Base-by-base conservation (phyloP, 192 early-diverging fungal genomes). In the Umbelopsis isabellina region DNA sequence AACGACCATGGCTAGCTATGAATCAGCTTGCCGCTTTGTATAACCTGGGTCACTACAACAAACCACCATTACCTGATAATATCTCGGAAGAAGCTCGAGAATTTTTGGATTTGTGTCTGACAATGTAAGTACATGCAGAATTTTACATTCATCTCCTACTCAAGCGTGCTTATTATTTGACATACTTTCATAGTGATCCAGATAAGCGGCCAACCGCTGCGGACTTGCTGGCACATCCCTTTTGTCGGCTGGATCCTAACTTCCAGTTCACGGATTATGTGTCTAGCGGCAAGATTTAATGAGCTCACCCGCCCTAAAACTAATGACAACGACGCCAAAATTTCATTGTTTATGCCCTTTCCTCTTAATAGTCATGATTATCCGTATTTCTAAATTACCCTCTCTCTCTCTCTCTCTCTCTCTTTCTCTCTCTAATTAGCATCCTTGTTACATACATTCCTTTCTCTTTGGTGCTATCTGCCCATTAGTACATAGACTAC, bases 101-200 rank as follows among this genome's bases (percentile, higher is more conserved):
- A 13, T 97, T 98, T 77, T 78, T 96, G 46, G 78, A 86, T 20
- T 49, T 75, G 44, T 94, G 93, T 69, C 95, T 97, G 78, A 85
- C 73, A 21, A 87, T 89, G 82, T 91, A 85, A 83, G 86, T 80
- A 11, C 9, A 18, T 25, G 2, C 5, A 25, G n/a, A 30, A 30
- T 30, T 30, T 2, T 30, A 30, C 27, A 2, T 30, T 30, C 1
- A 30, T 30, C 37, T 41, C 37, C 37, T 1, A 41, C 7, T 35
- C 37, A 49, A 12, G 41, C 9, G 15, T 18, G 45, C 18, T 64
- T 45, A 30, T 50, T 25, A 66, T 48, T 48, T 13, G 18, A 70
- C 27, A 73, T 71, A 64, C 18, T 68, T 30, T 27, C 61, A 51
- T 16, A 89, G 91, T 16, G 92, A 96, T 74, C 92, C 96, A 8